Percentiles rank a stretch among this genome's conserved stretches.
Evolutionary conservation across 768 basidiomycete species (phyloP).

Genomic region (Sarcomyxa edulis): DNA sequence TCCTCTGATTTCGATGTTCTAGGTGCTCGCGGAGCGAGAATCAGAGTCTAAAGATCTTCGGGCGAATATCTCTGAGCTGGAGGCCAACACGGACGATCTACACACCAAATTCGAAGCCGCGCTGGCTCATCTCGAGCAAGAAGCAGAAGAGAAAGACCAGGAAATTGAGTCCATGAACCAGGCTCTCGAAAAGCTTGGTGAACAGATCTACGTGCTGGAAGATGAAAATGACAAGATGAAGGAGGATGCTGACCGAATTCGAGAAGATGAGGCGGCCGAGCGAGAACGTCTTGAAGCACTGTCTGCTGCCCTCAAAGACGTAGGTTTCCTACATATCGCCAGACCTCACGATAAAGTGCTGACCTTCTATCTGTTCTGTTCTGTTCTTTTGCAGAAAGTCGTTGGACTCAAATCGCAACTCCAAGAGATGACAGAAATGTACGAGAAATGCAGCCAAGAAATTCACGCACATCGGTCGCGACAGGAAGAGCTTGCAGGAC

Average conservation of each 20-base stretch:
- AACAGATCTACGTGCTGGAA: conserved; percentile 79
- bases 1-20: conserved; percentile 7
- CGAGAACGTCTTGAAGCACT: conserved; percentile 64
- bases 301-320: conserved; percentile 76
- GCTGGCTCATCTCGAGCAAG: conserved; percentile 69
- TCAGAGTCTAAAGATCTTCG: conserved; percentile 72
- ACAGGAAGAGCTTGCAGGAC: conserved; percentile 72
- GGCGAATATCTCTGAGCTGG: conserved; percentile 69
- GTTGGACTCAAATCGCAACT: conserved; percentile 57
- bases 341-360: background rate
- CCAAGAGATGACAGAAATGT: conserved; percentile 57
- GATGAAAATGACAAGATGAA: conserved; percentile 76
- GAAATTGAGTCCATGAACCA: conserved; percentile 70
- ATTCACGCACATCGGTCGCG: conserved; percentile 62
- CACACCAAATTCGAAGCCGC: conserved; percentile 72
- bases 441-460: conserved; percentile 59
- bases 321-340: conserved; percentile 22
- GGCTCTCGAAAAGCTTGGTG: conserved; percentile 77
- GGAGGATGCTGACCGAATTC: conserved; percentile 62
- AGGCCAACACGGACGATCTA: conserved; percentile 64
- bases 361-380: background rate
- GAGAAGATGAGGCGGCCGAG: conserved; percentile 73
- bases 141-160: conserved; percentile 73
- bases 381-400: conserved; percentile 52
- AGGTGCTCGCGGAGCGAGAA: conserved; percentile 79